phyloP scores from a whole-genome alignment of 169 alveolate genomes.

The Cytauxzoon felis region DNA sequence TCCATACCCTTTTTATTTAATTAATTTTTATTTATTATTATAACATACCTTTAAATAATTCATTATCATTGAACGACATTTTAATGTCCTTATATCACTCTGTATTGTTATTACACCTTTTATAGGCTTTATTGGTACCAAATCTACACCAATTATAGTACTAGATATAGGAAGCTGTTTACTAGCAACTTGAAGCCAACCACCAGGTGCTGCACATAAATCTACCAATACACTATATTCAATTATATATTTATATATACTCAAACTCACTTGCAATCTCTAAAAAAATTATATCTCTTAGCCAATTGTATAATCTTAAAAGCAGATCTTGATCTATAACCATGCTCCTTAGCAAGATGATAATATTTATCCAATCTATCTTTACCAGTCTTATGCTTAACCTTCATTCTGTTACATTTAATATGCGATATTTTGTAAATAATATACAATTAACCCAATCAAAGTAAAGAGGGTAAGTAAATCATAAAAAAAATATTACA shows the following conservation, averaged over 20 bases:
- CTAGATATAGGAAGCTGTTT: conserved; percentile 90
- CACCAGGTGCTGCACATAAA: conserved; percentile 99
- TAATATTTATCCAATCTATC: conserved; percentile 93
- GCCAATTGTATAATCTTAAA: conserved; percentile 96
- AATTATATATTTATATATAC: neutral
- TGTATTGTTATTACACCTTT: conserved; percentile 92
- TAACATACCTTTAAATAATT: conserved; percentile 4
- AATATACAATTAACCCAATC: neutral
- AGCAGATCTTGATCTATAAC: conserved; percentile 98
- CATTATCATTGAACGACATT: conserved; percentile 37
- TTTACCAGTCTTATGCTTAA: conserved; percentile 83
- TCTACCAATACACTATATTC: conserved; percentile 86
- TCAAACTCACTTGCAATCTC: conserved; percentile 67
- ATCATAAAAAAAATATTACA: neutral
- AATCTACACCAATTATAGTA: conserved; percentile 95
- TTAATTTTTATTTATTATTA: neutral
- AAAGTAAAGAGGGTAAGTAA: too few species aligned
- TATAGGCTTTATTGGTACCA: conserved; percentile 95
- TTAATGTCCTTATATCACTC: conserved; percentile 87
- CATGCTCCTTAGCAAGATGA: conserved; percentile 96
- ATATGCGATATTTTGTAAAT: neutral
- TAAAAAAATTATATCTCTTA: conserved; percentile 87
- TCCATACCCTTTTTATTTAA: conserved; percentile 74
- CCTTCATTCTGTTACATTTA: conserved; percentile 69
- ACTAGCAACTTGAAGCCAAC: conserved; percentile 96